These are phyloP conservation scores for Yamadazyma taylorii DNA, from an alignment of 1,139 yeast genomes.

Conservation along the genomic window DNA sequence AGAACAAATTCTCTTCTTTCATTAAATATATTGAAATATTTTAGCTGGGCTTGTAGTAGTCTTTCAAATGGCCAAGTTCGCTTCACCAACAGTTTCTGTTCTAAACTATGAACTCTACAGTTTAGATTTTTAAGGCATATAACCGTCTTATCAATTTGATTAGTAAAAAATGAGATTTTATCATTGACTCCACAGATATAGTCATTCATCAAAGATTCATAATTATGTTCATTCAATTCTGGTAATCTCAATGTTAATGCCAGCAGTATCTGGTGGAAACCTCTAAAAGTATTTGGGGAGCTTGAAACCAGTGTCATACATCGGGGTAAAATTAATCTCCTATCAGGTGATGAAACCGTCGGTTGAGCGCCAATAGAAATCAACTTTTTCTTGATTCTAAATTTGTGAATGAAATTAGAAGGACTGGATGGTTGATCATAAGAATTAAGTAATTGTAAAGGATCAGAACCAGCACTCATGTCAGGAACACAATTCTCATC, in stretches of 20 bases:
- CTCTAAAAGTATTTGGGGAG: no score
- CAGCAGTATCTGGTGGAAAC: no score
- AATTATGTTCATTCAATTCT: slow-evolving; percentile 3
- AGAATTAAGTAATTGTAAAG: no score
- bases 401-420: neutral
- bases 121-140: slow-evolving; percentile 16
- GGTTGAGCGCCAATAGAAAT: neutral
- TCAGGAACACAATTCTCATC: no score
- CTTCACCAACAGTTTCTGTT: slow-evolving; percentile 11
- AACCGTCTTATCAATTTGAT: slow-evolving; percentile 6
- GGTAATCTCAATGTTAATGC: neutral
- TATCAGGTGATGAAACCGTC: slow-evolving; percentile 1
- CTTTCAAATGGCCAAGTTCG: slow-evolving; percentile 10
- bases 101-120: slow-evolving; percentile 16
- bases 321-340: neutral
- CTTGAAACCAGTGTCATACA: neutral
- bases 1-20: slow-evolving; percentile 2
- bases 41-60: neutral
- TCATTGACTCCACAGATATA: slow-evolving; percentile 20
- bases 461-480: no score
- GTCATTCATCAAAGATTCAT: slow-evolving; percentile 13
- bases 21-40: neutral
- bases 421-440: neutral
- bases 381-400: neutral
- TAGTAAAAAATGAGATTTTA: neutral